Percentiles rank a stretch among this genome's conserved stretches.
These are phyloP conservation scores for Euryodendron excelsum DNA, from an alignment of 148 eudicot species.

Conservation along the genomic window DNA sequence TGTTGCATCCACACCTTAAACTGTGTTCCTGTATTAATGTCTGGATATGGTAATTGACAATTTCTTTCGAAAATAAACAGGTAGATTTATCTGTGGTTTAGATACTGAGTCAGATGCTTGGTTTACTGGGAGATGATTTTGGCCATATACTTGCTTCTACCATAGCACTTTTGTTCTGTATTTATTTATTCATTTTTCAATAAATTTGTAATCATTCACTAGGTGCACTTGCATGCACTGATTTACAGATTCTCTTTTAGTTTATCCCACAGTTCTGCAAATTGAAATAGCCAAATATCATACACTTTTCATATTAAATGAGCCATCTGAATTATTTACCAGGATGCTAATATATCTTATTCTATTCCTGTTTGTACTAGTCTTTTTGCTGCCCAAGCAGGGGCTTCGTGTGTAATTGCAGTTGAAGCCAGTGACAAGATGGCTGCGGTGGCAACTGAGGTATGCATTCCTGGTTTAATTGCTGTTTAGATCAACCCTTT, in stretches of 20 bases:
- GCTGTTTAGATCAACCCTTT: background rate
- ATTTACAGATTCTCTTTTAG: too few species aligned
- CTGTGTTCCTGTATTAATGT: too few species aligned
- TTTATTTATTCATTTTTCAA: background rate
- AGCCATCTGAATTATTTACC: too few species aligned
- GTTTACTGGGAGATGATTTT: background rate
- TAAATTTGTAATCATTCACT: too few species aligned
- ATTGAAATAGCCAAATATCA: background rate
- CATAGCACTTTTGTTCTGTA: background rate
- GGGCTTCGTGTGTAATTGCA: slow-evolving; percentile 86
- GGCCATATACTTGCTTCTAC: background rate
- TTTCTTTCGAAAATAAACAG: background rate
- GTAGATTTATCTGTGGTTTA: background rate
- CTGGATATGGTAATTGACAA: background rate
- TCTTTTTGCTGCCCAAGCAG: slow-evolving; percentile 94
- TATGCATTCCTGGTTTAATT: slow-evolving; percentile 11
- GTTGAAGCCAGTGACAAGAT: slow-evolving; percentile 96
- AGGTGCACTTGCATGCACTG: too few species aligned
- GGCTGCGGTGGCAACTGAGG: slow-evolving; percentile 87
- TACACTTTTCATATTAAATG: background rate
- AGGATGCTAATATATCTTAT: slow-evolving; percentile 8
- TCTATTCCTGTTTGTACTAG: slow-evolving; percentile 46
- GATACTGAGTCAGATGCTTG: background rate
- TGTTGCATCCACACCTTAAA: background rate
- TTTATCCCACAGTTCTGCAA: background rate